Base-by-base conservation (phyloP, 257 asterid species). In the Solanum verrucosum region DNA sequence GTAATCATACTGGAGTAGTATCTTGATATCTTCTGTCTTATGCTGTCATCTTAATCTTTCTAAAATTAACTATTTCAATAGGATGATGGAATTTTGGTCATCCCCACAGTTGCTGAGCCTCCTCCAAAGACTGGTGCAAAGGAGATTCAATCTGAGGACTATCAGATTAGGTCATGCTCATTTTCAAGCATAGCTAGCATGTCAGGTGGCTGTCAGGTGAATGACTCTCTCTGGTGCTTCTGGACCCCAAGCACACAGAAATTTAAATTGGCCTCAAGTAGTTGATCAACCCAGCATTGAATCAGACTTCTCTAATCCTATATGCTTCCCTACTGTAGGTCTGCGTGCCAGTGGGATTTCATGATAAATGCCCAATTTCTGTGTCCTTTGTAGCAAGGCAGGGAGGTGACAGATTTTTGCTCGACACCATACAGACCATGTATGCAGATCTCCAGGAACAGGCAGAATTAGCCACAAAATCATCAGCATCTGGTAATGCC, bases 201-300 rank as follows among this genome's bases (percentile, higher is more conserved):
- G 93, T 95, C 99, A 34, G 99, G 99, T 89, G 96, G 99, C 89
- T 97, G 99, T 88, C 99, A 97, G 99, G 99, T 97, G 87, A 87
- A 89, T 88, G 88, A 81, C 82, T 65, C 86, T 65, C 86, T 38
- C 78, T 46, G 23, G 70, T 82, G 44, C 42, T 49, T 49, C 86
- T 49, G 86, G 15, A 82, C 70, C 85, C 86, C 31, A 82, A 82
- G 27, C 86, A 33, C 86, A 9, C 40, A 44, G 40, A 27, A 42
- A 82, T 29, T 49, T 49, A 27, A 29, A 31, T 82, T 82, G 70
- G 27, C 20, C 29, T 18, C 21, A 11, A 13, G 20, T 46, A 81
- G 56, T 40, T 40, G 84, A 77, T n/a, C 42, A 29, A 31, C 67
- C 27, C 70, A 82, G 42, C 27, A 33, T 29, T 82, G 44, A 82